Percentiles rank a stretch among this genome's conserved stretches.
Conservation (phyloP, 1,284 basidiomycete species). For the Rhodotorula sp. region DNA sequence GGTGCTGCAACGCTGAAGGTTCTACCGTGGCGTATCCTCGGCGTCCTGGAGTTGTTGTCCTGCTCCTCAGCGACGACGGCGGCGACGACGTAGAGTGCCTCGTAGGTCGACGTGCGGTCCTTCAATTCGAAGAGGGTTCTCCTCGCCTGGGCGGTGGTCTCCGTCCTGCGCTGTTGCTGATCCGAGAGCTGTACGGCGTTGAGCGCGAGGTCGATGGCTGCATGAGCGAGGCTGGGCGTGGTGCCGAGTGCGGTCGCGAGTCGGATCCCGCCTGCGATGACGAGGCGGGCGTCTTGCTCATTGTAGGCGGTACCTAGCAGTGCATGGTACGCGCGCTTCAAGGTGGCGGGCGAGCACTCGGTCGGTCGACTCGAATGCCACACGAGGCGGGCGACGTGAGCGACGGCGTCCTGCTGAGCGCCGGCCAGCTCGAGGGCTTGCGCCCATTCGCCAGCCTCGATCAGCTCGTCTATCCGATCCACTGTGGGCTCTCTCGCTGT, state of each 20-base stretch:
- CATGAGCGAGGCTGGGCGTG: neutral
- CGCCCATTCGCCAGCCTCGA: conserved; percentile 17
- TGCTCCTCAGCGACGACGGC: neutral
- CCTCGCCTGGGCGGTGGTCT: conserved; percentile 18
- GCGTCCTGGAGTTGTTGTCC: neutral
- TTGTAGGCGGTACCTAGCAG: neutral
- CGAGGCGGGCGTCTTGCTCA: neutral
- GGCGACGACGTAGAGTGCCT: conserved; percentile 24
- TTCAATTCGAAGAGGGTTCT: conserved; percentile 26
- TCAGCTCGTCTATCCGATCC: conserved; percentile 15
- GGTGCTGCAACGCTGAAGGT: neutral
- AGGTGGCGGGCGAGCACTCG: neutral
- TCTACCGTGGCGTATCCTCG: neutral
- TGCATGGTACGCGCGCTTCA: neutral
- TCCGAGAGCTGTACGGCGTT: conserved; percentile 21
- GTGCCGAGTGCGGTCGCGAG: neutral
- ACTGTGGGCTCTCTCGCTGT: neutral
- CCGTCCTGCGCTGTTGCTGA: conserved; percentile 32
- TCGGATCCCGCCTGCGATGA: neutral
- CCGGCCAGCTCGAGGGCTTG: conserved; percentile 10
- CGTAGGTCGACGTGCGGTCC: conserved; percentile 36
- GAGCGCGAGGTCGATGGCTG: neutral
- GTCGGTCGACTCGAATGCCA: neutral
- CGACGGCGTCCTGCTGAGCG: neutral
- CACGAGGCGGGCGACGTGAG: neutral